Conservation (phyloP, 2,329 filamentous ascomycete genomes). For the Aspergillus hortae region DNA sequence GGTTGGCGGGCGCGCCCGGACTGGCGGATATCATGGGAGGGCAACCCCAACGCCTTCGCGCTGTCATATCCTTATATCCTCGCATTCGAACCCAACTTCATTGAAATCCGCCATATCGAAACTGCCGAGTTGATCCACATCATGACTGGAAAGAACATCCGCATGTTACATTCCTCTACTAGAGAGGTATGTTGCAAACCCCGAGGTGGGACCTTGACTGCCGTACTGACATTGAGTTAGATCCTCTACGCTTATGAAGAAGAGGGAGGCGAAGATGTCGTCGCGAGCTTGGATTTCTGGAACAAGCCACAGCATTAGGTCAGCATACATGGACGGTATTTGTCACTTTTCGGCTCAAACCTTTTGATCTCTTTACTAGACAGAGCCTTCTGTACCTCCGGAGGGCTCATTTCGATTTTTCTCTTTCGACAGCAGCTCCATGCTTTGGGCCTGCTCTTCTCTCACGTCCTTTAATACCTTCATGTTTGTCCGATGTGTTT, state of each 20-base stretch:
- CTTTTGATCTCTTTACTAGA: conserved; percentile 16
- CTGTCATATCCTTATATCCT: conserved; percentile 96
- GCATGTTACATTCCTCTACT: conserved; percentile 95
- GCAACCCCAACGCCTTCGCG: conserved; percentile 84
- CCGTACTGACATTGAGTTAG: conserved; percentile 47
- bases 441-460: conserved; percentile 1
- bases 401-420: conserved; percentile 15
- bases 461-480: conserved; percentile 15
- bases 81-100: conserved; percentile 95
- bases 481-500: conserved; percentile 17
- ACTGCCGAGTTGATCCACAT: conserved; percentile 89
- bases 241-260: conserved; percentile 98
- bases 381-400: conserved; percentile 1
- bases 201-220: neutral
- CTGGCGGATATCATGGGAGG: conserved; percentile 98
- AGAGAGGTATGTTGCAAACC: conserved; percentile 69
- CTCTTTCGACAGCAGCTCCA: conserved; percentile 3
- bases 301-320: conserved; percentile 49
- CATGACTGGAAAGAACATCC: conserved; percentile 91
- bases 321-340: conserved; percentile 9
- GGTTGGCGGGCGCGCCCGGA: conserved; percentile 94
- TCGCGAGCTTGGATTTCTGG: conserved; percentile 97
- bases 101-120: conserved; percentile 94
- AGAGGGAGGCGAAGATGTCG: conserved; percentile 85
- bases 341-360: conserved; percentile 1